Base-by-base conservation (phyloP, 192 early-diverging fungal genomes). In the Coemansia sp. region DNA sequence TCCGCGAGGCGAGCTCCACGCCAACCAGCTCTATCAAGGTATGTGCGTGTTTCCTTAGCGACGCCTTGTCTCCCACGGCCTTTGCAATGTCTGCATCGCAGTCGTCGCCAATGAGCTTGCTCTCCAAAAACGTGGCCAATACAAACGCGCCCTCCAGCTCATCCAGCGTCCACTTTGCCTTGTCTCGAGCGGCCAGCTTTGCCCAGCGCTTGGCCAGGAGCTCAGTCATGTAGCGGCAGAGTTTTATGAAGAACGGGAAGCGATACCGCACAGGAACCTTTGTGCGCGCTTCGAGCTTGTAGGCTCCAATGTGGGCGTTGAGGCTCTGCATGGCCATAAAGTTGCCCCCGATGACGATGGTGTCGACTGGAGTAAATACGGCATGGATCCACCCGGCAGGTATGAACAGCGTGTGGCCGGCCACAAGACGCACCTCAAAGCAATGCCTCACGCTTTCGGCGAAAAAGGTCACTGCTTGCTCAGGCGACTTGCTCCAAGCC, bases 311-410 rank as follows among this genome's bases (percentile, higher is more conserved):
- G 64, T 97, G 96, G 18, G 86, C 86, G 13, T 92, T 90, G 34
- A 94, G 80, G 20, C 92, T 88, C 65, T 95, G 93, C 49, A 97
- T 69, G 11, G 70, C 74, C 58, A 85, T 70, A 75, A 95, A 98
- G 75, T 97, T 98, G 57, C 96, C 96, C 18, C 96, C 95, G 68
- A 98, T 95, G 0, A 97, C 94, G 8, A 98, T 79, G 0, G 94
- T 89, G 58, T 96, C 94, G 22, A 83, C 80, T 8, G 94, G 92
- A 5, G 95, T 98, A 72, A 91, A 93, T 8, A 97, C 95, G 1
- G 96, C 92, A 74, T 98, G 96, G 69, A 98, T 96, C 96, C 96
- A 98, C 38, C 96, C 96, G 8, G 94, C 90, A 20, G 96, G 96
- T 60, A 98, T 95, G 49, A 96, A 94, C 91, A 93, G 87, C 18